phyloP scores from a whole-genome alignment of 2,329 filamentous ascomycete species.

The Metarhizium rileyi region DNA sequence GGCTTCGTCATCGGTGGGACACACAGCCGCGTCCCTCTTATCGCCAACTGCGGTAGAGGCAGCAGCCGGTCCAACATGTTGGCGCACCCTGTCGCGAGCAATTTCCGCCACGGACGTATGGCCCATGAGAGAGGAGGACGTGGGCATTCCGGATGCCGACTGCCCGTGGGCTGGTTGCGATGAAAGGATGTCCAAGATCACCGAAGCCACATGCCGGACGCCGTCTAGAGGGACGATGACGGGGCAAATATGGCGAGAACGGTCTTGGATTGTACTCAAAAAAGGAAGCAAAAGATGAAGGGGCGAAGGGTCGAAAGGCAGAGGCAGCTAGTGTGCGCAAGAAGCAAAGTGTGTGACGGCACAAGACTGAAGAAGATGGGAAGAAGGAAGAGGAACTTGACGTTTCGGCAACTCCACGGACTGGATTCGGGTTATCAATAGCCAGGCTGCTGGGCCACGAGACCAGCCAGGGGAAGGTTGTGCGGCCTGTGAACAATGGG shows the following conservation, averaged over 20 bases:
- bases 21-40: slow-evolving; percentile 30
- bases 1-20: slow-evolving; percentile 40
- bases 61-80: slow-evolving; percentile 14
- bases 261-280: no score
- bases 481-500: neutral
- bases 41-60: slow-evolving; percentile 11
- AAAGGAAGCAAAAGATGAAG: neutral
- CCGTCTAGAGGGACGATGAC: neutral
- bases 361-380: neutral
- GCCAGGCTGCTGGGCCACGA: neutral
- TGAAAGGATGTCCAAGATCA: slow-evolving; percentile 11
- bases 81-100: slow-evolving; percentile 25
- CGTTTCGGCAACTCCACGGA: slow-evolving; percentile 5
- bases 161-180: slow-evolving; percentile 2
- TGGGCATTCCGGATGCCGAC: slow-evolving; percentile 37
- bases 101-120: slow-evolving; percentile 50
- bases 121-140: slow-evolving; percentile 42
- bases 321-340: neutral
- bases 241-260: neutral
- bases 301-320: neutral
- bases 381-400: neutral
- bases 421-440: neutral
- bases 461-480: no score
- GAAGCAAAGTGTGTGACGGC: neutral
- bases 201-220: slow-evolving; percentile 9